Evolutionary conservation across 345 rosid genomes (phyloP).

Genomic region (Excoecaria agallocha): DNA sequence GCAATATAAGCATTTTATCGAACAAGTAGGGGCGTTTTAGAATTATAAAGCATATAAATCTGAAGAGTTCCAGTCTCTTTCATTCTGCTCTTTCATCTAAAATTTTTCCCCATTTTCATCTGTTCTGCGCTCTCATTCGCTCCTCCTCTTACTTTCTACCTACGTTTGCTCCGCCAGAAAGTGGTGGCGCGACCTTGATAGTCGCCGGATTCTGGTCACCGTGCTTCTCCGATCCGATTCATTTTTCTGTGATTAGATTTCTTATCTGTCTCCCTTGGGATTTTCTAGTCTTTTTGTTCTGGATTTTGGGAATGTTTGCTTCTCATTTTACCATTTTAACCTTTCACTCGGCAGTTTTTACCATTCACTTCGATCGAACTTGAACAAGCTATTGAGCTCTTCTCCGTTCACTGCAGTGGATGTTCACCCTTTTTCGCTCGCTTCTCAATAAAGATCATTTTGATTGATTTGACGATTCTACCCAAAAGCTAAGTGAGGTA

Average conservation of each 20-base stretch:
- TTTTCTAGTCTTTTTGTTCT: not conserved
- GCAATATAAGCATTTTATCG: slow-evolving; percentile 1
- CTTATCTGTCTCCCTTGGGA: no score
- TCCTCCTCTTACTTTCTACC: not conserved
- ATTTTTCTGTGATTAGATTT: not conserved
- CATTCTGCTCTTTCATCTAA: not conserved
- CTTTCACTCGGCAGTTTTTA: not conserved
- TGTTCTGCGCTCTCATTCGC: not conserved
- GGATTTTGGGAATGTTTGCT: not conserved
- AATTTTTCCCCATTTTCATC: not conserved
- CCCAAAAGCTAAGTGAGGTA: slow-evolving; percentile 1
- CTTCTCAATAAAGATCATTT: slow-evolving; percentile 9
- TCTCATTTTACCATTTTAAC: slow-evolving; percentile 3
- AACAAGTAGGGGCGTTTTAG: not conserved
- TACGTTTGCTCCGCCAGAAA: slow-evolving; percentile 13
- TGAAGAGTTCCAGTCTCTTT: not conserved
- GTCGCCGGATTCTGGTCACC: not conserved
- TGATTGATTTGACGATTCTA: slow-evolving; percentile 31
- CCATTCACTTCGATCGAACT: not conserved
- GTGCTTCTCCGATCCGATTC: slow-evolving; percentile 10
- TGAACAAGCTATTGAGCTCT: not conserved
- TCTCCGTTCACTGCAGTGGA: not conserved
- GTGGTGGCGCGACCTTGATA: not conserved
- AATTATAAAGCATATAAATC: not conserved
- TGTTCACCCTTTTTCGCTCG: slow-evolving; percentile 9